Base-by-base conservation (phyloP, 306 rosid genomes). In the Trichosanthes cucumerina region DNA sequence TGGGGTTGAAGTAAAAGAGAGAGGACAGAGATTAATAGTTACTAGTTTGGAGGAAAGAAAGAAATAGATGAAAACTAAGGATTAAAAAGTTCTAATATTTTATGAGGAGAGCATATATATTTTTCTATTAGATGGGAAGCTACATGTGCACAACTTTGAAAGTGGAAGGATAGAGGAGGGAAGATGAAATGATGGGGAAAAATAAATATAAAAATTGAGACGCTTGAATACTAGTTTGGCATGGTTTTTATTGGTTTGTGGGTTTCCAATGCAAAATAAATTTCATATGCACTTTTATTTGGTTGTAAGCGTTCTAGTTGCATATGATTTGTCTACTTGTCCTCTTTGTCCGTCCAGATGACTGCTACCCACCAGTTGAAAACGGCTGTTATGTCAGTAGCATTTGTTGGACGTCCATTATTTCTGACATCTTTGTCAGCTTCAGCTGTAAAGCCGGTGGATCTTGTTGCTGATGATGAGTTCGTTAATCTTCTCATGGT, bases 321-420 rank as follows among this genome's bases (percentile, higher is more conserved):
- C 34, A 2, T 58, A 43, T 80, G 73, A 68, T 75, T 81, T 53
- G 52, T 72, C 88, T 74, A 79, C 89, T 85, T 83, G 81, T 66
- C 80, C 81, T 84, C 81, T 89, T 83, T 88, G 82, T 90, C 84
- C 86, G 18, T 85, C 79, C 93, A 96, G 99, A 96, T 90, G 97
- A 96, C 99, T 81, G 98, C 99, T 82, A 96, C 96, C 91, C 99
- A 96, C 89, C 97, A 96, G 86, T 88, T 96, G 88, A 93, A 96
- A 89, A 85, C 92, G 90, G 99, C 98, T 78, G 93, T 96, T 78
- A 92, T 87, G 91, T 96, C 96, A 4, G 98, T 96, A 76, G 99
- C 99, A 83, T 91, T 88, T 88, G 98, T 96, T 77, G 99, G 91
- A 80, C 99, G 99, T 80, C 87, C 99, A 74, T 87, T 96, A 66